Conservation (phyloP, 2,329 filamentous ascomycete species). For the Phaeophleospora eucalypticola region DNA sequence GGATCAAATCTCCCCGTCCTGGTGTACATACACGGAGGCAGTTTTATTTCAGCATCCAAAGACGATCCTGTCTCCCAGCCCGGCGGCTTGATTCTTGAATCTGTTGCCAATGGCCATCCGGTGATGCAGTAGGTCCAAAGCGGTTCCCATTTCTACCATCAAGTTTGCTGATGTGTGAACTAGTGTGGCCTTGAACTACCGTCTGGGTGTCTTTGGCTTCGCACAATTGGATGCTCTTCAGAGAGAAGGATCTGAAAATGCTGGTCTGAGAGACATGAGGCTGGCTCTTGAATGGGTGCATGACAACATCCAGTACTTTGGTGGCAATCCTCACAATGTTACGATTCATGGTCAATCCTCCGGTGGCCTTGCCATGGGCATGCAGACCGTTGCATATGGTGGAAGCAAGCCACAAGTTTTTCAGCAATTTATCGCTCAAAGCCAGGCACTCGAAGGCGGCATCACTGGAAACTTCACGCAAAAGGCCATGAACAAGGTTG, state of each 20-base stretch:
- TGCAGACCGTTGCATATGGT: conserved; percentile 50
- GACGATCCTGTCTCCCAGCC: conserved; percentile 38
- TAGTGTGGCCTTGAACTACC: conserved; percentile 24
- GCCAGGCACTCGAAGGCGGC: conserved; percentile 50
- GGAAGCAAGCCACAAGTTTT: conserved; percentile 43
- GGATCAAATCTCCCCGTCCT: conserved; percentile 37
- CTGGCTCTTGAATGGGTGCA: conserved; percentile 58
- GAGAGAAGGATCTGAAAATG: conserved; percentile 33
- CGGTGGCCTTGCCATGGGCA: conserved; percentile 27
- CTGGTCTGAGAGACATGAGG: conserved; percentile 56
- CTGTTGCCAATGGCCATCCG: conserved; percentile 40
- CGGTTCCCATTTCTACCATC: too few species aligned
- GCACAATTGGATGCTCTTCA: conserved; percentile 33
- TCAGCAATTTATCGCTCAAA: conserved; percentile 45
- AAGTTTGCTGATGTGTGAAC: too few species aligned
- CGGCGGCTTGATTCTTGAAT: conserved; percentile 46
- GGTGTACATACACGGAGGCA: conserved; percentile 30
- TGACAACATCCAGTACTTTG: conserved; percentile 56
- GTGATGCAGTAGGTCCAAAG: conserved; percentile 32
- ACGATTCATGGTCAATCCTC: conserved; percentile 41
- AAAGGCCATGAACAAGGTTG: conserved; percentile 44
- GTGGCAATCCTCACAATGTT: conserved; percentile 50
- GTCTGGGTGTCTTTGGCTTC: conserved; percentile 39
- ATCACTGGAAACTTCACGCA: conserved; percentile 45
- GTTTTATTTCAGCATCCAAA: conserved; percentile 20